Base-by-base conservation (phyloP, 768 basidiomycete genomes). In the Termitomyces heimii region DNA sequence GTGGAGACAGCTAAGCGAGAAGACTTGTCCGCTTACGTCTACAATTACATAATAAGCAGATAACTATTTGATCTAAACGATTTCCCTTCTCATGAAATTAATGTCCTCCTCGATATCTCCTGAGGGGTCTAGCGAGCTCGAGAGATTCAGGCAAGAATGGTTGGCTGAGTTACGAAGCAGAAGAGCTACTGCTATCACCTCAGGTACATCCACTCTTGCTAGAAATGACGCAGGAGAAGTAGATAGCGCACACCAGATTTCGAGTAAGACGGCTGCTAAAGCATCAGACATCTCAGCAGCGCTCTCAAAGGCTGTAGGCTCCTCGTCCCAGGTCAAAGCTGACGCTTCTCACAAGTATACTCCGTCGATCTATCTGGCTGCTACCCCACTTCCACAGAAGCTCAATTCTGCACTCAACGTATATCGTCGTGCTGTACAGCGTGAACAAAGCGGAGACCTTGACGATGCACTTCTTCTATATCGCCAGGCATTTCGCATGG, bases 391-490 rank as follows among this genome's bases (percentile, higher is more conserved):
- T 52, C 74, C 75, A 34, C 70, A 66, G 9, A 64, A 44, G 20
- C 72, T 82, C 29, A 65, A 68, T 43, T 72, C 67, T 47, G 90
- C 91, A 5, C 72, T 92, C 45, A 79, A 80, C 9, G 62, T 85
- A 13, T 97, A 96, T 68, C 71, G 79, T 29, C 76, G 72, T 20
- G 94, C 94, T 9, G 78, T 93, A 31, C 76, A 82, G 39, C 76
- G 81, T 46, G 94, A 97, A 68, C 88, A 91, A 66, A 73, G 71
- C 44, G 84, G 92, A 39, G 74, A 88, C 58, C 74, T 92, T 49
- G 88, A 94, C 61, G 82, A 87, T 34, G 94, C 94, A 12, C 70
- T 94, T 10, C 65, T 70, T 26, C 71, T 93, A 8, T 97, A 96
- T 65, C 84, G 91, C 10, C 82, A 83, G 59, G 91, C 91, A 2